Percentiles rank a stretch among this genome's conserved stretches.
Evolutionary conservation across 2,329 filamentous ascomycete species (phyloP).

Genomic region (Scedosporium minutisporum): DNA sequence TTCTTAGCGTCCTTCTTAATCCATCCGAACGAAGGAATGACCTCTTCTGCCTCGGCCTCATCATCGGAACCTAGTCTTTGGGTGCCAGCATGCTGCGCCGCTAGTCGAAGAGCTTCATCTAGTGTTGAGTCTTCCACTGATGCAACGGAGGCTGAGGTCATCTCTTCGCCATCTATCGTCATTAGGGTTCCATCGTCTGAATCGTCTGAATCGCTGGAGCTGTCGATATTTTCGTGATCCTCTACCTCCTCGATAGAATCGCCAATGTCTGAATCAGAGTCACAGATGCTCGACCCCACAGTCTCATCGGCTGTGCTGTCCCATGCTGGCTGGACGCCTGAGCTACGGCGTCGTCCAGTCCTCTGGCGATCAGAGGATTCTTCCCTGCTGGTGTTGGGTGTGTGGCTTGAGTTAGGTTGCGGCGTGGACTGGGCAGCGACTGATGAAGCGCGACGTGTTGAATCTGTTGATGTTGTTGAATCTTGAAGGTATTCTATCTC

Average conservation of each 20-base stretch:
- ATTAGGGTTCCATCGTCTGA: constrained; percentile 72
- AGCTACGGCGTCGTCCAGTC: constrained; percentile 45
- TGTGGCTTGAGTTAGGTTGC: neutral
- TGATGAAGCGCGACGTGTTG: constrained; percentile 63
- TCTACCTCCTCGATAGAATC: constrained; percentile 41
- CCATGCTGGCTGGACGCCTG: constrained; percentile 55
- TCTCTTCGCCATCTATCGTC: constrained; percentile 72
- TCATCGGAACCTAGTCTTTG: constrained; percentile 48
- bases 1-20: constrained; percentile 39
- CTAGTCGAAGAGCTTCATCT: constrained; percentile 68
- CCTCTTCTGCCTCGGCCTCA: constrained; percentile 43
- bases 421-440: constrained; percentile 24
- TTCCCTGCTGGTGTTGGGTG: neutral
- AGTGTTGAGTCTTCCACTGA: constrained; percentile 55
- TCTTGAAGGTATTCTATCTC: constrained; percentile 84
- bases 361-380: constrained; percentile 1
- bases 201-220: constrained; percentile 43
- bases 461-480: constrained; percentile 71
- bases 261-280: constrained; percentile 51
- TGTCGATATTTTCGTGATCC: constrained; percentile 29
- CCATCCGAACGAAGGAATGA: constrained; percentile 72
- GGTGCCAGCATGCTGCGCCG: constrained; percentile 65
- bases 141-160: constrained; percentile 57
- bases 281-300: constrained; percentile 71
- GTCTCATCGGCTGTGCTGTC: constrained; percentile 57